A percentile compares a stretch with the other conserved stretches of the same genome.
phyloP scores from a whole-genome alignment of 768 basidiomycete genomes.

The Amanita brunnescens region DNA sequence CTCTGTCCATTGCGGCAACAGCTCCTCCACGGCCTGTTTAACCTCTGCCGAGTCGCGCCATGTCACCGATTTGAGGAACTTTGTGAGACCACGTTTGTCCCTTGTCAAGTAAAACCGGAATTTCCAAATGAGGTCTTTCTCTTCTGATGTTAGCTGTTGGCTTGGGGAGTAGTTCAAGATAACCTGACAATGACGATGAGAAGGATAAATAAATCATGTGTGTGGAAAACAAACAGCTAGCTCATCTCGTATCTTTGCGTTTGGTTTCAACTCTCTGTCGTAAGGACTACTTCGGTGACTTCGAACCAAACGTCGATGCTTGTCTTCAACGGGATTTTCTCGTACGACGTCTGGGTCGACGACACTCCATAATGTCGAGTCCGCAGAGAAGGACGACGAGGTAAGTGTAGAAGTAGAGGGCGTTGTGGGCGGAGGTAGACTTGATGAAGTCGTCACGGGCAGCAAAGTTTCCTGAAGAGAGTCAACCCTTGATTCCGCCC shows the following conservation, averaged over 20 bases:
- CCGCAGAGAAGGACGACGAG: conserved; percentile 45
- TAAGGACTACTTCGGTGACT: conserved; percentile 94
- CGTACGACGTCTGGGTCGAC: conserved; percentile 85
- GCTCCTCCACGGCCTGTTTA: conserved; percentile 94
- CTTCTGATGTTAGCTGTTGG: conserved; percentile 76
- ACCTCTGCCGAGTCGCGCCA: conserved; percentile 97
- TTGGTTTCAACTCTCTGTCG: conserved; percentile 93
- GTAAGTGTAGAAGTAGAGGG: conserved; percentile 27
- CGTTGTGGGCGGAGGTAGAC: not conserved
- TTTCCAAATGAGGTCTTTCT: conserved; percentile 97
- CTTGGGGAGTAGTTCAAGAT: conserved; percentile 91
- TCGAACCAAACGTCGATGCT: conserved; percentile 87
- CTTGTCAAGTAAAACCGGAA: conserved; percentile 96
- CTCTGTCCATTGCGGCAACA: conserved; percentile 94
- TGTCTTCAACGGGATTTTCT: conserved; percentile 97
- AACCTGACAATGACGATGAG: conserved; percentile 37
- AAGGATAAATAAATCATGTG: not conserved
- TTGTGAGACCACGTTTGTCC: conserved; percentile 90
- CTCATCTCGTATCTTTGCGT: conserved; percentile 91
- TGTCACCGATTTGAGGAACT: conserved; percentile 95
- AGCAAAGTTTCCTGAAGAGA: conserved; percentile 12
- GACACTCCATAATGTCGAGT: conserved; percentile 76
- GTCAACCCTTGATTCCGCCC: not conserved
- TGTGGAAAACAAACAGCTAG: conserved; percentile 54
- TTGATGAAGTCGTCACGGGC: conserved; percentile 5